A percentile compares a stretch with the other conserved stretches of the same genome.
Conservation (phyloP, 495 filamentous ascomycete genomes). For the Aspergillus affinis region DNA sequence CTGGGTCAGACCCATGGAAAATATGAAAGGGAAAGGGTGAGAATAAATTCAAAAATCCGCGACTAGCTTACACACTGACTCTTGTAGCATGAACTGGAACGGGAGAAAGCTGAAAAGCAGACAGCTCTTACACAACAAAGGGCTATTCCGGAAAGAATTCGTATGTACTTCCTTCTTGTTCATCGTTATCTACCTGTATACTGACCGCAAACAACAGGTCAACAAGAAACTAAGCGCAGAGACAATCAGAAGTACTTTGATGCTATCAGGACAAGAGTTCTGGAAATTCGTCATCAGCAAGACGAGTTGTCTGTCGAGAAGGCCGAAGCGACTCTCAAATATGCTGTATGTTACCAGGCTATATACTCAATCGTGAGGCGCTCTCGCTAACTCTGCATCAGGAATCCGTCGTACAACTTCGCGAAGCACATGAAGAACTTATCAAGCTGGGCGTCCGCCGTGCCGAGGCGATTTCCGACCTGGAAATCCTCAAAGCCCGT, state of each 20-base stretch:
- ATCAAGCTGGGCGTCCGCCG: slow-evolving; percentile 65
- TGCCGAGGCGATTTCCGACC: slow-evolving; percentile 79
- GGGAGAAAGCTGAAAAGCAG: slow-evolving; percentile 58
- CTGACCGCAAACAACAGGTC: slow-evolving; percentile 39
- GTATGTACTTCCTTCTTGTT: slow-evolving; percentile 39
- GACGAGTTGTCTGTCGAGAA: slow-evolving; percentile 61
- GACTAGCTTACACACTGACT: slow-evolving; percentile 17
- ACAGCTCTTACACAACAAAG: slow-evolving; percentile 59
- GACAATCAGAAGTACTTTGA: slow-evolving; percentile 41
- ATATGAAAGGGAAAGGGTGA: slow-evolving; percentile 41
- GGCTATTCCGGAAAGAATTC: slow-evolving; percentile 67
- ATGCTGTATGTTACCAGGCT: slow-evolving; percentile 48
- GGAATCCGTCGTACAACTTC: slow-evolving; percentile 59
- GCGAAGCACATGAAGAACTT: slow-evolving; percentile 58
- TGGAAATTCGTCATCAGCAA: slow-evolving; percentile 46
- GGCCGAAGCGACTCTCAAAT: slow-evolving; percentile 61
- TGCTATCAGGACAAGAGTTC: slow-evolving; percentile 40
- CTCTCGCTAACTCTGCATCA: slow-evolving; percentile 32
- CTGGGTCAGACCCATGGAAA: slow-evolving; percentile 23
- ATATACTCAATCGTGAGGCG: neutral
- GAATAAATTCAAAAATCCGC: neutral
- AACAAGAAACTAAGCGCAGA: slow-evolving; percentile 52
- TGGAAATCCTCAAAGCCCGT: slow-evolving; percentile 59
- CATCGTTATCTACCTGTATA: too few relatives aligned
- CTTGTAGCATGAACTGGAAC: slow-evolving; percentile 43